Base-by-base conservation (phyloP, 805 yeast species). In the Candida tibetensis region DNA sequence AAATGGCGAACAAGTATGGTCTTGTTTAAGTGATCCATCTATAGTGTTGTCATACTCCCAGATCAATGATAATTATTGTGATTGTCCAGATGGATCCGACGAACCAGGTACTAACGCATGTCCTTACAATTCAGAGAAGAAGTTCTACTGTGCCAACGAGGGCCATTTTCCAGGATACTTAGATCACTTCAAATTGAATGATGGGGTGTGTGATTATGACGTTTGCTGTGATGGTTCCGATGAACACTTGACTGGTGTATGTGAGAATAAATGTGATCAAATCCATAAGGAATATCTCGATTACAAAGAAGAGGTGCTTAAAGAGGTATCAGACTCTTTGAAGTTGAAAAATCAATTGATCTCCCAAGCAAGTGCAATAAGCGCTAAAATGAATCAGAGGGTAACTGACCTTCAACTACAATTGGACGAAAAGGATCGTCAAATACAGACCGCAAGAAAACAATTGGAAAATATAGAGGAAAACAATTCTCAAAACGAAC, bases 1-100 rank as follows among this genome's bases (percentile, higher is more conserved):
- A 7, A 38, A 48, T 26, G 66, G 63, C 0, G 43, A 41, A 12
- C 29, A 45, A 17, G 48, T 42, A 25, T 91, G 93, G 87, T 60
- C 67, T 4, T 91, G 98, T 64, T 58, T 91, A 26, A 51, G 62
- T 22, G 73, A 85, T 52, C 82, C 93, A 0, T 73, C 77, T n/a
- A 76, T 88, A 4, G 68, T 66, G 15, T 61, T 91, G 14, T 69
- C 81, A 28, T 67, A 69, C 36, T 66, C 66, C 26, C 85, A 81
- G 52, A 73, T 91, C 49, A 91, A 91, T 57, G 97, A 93, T 59
- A 84, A 89, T 50, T 82, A 74, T 54, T 91, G 98, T 62, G 98
- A 93, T 54, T 91, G 98, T 65, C 97, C 97, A 0, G 99, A 93
- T 63, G 98, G 98, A 0, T 80, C 90, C 4, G 99, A 93, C 64